phyloP scores from a whole-genome alignment of 257 asterid genomes.

The Forsythia suspensa region DNA sequence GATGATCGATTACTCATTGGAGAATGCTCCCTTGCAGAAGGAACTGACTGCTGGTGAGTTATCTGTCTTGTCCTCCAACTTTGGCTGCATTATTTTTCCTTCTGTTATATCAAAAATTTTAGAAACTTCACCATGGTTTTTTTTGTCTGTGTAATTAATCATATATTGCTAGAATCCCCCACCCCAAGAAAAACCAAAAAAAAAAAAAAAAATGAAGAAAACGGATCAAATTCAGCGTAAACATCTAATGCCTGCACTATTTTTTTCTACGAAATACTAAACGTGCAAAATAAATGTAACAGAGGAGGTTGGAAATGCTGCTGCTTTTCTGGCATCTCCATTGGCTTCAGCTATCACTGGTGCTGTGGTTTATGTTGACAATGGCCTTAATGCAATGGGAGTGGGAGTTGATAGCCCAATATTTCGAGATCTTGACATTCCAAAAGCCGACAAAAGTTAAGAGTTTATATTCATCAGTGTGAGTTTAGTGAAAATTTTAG shows the following conservation, averaged over 20 bases:
- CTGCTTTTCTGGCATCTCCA: conserved; percentile 80
- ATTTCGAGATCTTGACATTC: conserved; percentile 58
- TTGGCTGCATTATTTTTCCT: background rate
- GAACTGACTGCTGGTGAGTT: conserved; percentile 86
- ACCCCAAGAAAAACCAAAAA: background rate
- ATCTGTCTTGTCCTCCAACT: background rate
- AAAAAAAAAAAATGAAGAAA: no score
- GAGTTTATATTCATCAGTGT: background rate
- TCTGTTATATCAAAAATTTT: background rate
- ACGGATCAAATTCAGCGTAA: no score
- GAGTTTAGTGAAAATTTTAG: conserved; percentile 13
- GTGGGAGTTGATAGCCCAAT: conserved; percentile 86
- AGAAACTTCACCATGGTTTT: background rate
- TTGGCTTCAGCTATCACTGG: conserved; percentile 87
- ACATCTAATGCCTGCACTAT: background rate
- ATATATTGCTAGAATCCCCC: background rate
- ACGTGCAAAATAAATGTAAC: conserved; percentile 27
- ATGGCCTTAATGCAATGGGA: conserved; percentile 85
- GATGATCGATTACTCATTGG: conserved; percentile 92
- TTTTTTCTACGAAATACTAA: conserved; percentile 9
- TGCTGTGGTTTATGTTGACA: conserved; percentile 70
- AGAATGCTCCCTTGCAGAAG: conserved; percentile 94
- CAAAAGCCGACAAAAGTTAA: conserved; percentile 48
- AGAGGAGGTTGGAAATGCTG: conserved; percentile 85
- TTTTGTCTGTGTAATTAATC: background rate